Percentiles rank a stretch among this genome's conserved stretches.
phyloP scores from a whole-genome alignment of 208 protist species.

The Wallacemonas collosoma region DNA sequence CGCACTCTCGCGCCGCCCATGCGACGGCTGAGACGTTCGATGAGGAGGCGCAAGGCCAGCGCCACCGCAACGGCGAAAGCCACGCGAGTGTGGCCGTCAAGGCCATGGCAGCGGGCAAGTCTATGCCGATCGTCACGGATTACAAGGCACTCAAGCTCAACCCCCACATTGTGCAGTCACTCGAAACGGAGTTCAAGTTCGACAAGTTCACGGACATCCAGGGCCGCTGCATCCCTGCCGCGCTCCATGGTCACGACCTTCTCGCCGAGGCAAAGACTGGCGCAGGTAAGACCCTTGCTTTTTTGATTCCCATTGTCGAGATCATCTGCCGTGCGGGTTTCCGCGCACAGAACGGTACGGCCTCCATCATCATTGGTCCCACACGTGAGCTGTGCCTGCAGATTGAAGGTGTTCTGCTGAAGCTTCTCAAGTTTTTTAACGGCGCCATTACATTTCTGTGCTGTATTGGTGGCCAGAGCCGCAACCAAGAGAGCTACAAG shows the following conservation, averaged over 20 bases:
- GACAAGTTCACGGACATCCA: conserved; percentile 96
- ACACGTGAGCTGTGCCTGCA: conserved; percentile 99
- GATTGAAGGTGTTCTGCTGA: conserved; percentile 96
- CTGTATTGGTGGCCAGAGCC: conserved; percentile 91
- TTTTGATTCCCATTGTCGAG: conserved; percentile 99
- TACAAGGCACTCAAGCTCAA: conserved; percentile 89
- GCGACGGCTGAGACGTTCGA: background rate
- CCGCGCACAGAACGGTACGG: conserved; percentile 96
- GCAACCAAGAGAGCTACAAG: conserved; percentile 89
- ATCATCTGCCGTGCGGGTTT: conserved; percentile 96
- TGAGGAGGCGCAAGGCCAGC: background rate
- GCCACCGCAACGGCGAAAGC: background rate
- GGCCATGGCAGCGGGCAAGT: conserved; percentile 28
- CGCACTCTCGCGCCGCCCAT: background rate
- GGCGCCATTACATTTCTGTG: conserved; percentile 88
- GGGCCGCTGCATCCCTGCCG: conserved; percentile 86
- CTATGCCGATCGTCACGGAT: conserved; percentile 62
- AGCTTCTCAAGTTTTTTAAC: conserved; percentile 93
- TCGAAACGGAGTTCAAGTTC: conserved; percentile 94
- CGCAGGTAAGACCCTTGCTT: conserved; percentile 98
- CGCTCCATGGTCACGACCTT: conserved; percentile 87
- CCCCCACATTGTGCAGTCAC: conserved; percentile 72
- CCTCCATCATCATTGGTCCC: conserved; percentile 97
- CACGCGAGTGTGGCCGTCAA: background rate
- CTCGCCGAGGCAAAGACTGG: conserved; percentile 95